Evolutionary conservation across 805 yeast species (phyloP).

Genomic region (Candida sphagnicola): DNA sequence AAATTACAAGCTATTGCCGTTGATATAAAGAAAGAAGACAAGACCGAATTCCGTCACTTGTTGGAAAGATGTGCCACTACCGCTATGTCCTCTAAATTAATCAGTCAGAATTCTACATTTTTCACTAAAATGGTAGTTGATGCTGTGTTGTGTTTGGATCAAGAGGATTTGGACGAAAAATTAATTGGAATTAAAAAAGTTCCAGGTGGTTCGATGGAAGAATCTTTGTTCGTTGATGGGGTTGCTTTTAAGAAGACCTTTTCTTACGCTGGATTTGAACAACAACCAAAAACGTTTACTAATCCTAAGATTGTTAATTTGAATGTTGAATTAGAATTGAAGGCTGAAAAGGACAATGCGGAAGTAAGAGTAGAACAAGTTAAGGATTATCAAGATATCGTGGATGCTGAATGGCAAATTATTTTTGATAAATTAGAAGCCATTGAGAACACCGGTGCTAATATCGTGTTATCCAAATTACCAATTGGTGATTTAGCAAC

Average conservation of each 20-base stretch:
- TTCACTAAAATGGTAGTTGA: slow-evolving; percentile 97
- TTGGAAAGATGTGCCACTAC: slow-evolving; percentile 92
- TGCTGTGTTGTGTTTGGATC: slow-evolving; percentile 86
- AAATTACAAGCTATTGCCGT: slow-evolving; percentile 74
- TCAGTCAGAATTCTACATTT: slow-evolving; percentile 80
- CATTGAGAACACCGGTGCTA: slow-evolving; percentile 81
- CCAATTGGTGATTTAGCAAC: slow-evolving; percentile 99
- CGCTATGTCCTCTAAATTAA: slow-evolving; percentile 94
- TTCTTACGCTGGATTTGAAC: slow-evolving; percentile 98
- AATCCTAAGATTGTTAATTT: slow-evolving; percentile 81
- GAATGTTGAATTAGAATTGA: slow-evolving; percentile 91
- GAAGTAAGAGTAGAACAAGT: slow-evolving; percentile 96
- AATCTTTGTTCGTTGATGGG: slow-evolving; percentile 82
- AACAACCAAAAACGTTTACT: slow-evolving; percentile 83
- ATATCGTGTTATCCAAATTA: slow-evolving; percentile 86
- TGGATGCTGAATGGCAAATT: slow-evolving; percentile 98
- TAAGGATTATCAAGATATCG: slow-evolving; percentile 89
- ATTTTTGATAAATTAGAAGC: slow-evolving; percentile 82
- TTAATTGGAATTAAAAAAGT: slow-evolving; percentile 93
- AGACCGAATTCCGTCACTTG: slow-evolving; percentile 56
- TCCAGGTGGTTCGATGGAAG: slow-evolving; percentile 96
- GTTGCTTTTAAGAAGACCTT: slow-evolving; percentile 97
- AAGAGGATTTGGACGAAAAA: slow-evolving; percentile 78
- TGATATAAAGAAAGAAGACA: slow-evolving; percentile 50
- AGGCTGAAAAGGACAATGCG: slow-evolving; percentile 98